A percentile compares a stretch with the other conserved stretches of the same genome.
phyloP scores from a whole-genome alignment of 2,329 filamentous ascomycete genomes.

The Pseudogymnoascus sp. region DNA sequence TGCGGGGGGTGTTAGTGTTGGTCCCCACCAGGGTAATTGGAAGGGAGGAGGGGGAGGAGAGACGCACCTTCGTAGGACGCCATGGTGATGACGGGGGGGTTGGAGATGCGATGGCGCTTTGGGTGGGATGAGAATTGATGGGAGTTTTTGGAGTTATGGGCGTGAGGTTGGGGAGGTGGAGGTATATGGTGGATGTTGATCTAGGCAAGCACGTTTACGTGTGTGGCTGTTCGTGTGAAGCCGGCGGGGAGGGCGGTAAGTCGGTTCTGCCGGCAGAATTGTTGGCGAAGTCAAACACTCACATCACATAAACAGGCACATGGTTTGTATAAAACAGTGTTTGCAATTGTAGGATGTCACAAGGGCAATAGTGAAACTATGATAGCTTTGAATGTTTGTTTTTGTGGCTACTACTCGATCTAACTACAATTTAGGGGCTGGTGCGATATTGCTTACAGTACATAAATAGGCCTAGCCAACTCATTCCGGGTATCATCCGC shows the following conservation, averaged over 20 bases:
- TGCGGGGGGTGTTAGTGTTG: conserved; percentile 27
- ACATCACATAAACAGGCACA: background rate
- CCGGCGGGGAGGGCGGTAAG: background rate
- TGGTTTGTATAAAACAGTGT: background rate
- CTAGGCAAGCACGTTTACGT: background rate
- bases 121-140: background rate
- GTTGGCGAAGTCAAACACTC: background rate
- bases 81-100: background rate
- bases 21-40: background rate
- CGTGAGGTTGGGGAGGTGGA: background rate
- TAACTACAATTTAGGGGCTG: background rate
- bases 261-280: background rate
- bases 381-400: background rate
- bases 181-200: background rate
- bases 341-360: background rate
- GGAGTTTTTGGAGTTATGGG: background rate
- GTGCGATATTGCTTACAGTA: background rate
- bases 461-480: background rate
- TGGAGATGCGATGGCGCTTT: too few relatives aligned
- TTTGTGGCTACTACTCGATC: background rate
- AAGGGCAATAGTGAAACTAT: background rate
- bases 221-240: background rate
- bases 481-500: background rate
- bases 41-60: background rate
- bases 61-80: conserved; percentile 1